Percentiles rank a stretch among this genome's conserved stretches.
Evolutionary conservation across 2,329 filamentous ascomycete genomes (phyloP).

Genomic region (Knufia fluminis): DNA sequence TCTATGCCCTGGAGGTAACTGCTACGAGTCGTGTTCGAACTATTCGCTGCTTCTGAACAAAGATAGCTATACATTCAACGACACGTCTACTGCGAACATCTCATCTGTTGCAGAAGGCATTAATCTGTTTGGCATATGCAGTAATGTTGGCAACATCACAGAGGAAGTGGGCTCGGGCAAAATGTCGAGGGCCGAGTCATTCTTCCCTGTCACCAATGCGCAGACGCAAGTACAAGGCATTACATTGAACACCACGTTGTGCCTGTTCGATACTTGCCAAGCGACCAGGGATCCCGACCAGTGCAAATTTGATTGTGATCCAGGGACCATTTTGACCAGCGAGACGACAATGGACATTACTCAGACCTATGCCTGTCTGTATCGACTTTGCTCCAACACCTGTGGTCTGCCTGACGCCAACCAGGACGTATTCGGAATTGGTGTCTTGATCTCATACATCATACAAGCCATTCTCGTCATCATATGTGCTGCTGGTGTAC

Average conservation of each 20-base stretch:
- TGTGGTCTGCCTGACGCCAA: conserved; percentile 1
- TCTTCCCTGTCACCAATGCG: background rate
- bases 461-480: background rate
- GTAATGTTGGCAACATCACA: background rate
- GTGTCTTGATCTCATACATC: background rate
- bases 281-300: background rate
- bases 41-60: background rate
- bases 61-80: background rate
- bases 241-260: background rate
- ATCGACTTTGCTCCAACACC: background rate
- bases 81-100: background rate
- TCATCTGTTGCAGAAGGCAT: background rate
- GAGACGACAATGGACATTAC: background rate
- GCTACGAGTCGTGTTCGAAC: background rate
- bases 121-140: background rate
- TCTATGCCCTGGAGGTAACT: background rate
- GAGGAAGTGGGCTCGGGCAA: background rate
- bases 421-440: conserved; percentile 1
- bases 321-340: background rate
- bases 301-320: background rate
- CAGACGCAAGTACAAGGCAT: background rate
- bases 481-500: background rate
- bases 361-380: background rate
- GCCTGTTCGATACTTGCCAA: background rate
- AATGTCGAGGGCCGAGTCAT: background rate